A percentile compares a stretch with the other conserved stretches of the same genome.
Evolutionary conservation across 192 early-diverging fungal species (phyloP).

Genomic region (Dissophora ornata): DNA sequence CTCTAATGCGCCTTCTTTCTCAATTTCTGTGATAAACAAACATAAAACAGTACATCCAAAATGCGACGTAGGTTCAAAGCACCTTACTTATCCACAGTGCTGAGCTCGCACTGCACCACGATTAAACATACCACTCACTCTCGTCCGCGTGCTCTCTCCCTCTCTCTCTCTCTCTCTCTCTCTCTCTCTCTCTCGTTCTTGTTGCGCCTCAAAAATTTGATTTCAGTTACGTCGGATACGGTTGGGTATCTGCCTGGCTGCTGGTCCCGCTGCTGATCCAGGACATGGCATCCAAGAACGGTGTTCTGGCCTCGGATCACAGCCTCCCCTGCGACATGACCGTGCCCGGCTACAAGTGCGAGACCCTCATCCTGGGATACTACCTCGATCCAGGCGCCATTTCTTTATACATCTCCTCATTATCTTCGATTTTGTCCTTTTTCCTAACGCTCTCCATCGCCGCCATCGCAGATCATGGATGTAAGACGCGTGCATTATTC

Average conservation of each 20-base stretch:
- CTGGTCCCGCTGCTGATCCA: conserved; percentile 34
- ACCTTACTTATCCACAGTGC: not conserved
- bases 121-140: not conserved
- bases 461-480: conserved; percentile 56
- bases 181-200: not conserved
- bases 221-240: conserved; percentile 32
- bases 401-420: conserved; percentile 50
- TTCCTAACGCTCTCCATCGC: conserved; percentile 51
- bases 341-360: conserved; percentile 29
- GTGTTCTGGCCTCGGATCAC: conserved; percentile 17
- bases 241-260: conserved; percentile 2
- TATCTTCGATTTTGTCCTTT: conserved; percentile 50
- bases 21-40: too few species aligned
- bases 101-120: not conserved
- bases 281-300: conserved; percentile 30
- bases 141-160: too few species aligned
- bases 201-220: not conserved
- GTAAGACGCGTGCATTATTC: conserved; percentile 20
- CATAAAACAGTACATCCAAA: conserved; percentile 51
- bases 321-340: conserved; percentile 25
- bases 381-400: conserved; percentile 37
- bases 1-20: not conserved
- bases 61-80: conserved; percentile 26
- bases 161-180: not conserved
- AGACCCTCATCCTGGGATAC: conserved; percentile 11